These are phyloP conservation scores for Candida sanyaensis DNA, from an alignment of 1,139 yeast species.

Conservation along the genomic window DNA sequence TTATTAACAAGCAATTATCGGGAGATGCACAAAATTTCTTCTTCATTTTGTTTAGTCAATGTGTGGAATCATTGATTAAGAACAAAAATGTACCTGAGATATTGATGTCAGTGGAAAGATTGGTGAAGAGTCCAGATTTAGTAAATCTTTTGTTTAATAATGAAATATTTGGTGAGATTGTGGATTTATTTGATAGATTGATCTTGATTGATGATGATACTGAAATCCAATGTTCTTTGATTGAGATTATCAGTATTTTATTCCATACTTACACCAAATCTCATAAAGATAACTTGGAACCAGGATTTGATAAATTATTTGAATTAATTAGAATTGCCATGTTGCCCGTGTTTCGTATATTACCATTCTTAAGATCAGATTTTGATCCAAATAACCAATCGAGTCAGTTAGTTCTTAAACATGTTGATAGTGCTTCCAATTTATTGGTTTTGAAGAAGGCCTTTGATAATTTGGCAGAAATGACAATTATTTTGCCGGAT, in stretches of 20 bases:
- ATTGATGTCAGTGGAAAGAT: slow-evolving; percentile 54
- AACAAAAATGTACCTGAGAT: slow-evolving; percentile 45
- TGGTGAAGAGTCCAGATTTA: slow-evolving; percentile 59
- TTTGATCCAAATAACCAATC: slow-evolving; percentile 37
- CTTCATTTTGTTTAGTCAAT: slow-evolving; percentile 80
- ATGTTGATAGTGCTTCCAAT: slow-evolving; percentile 37
- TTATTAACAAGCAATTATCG: slow-evolving; percentile 40
- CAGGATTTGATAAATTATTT: slow-evolving; percentile 74
- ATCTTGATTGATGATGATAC: slow-evolving; percentile 58
- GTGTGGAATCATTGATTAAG: slow-evolving; percentile 71
- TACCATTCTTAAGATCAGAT: slow-evolving; percentile 62
- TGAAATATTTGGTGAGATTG: slow-evolving; percentile 70
- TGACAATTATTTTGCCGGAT: slow-evolving; percentile 65
- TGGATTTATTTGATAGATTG: slow-evolving; percentile 75
- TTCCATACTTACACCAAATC: slow-evolving; percentile 35
- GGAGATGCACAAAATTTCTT: slow-evolving; percentile 74
- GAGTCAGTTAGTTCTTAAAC: slow-evolving; percentile 27
- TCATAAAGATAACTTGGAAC: slow-evolving; percentile 40
- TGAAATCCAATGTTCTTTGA: slow-evolving; percentile 52
- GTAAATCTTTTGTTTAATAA: slow-evolving; percentile 65
- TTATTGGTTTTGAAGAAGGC: slow-evolving; percentile 51
- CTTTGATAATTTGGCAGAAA: slow-evolving; percentile 57
- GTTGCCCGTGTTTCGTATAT: slow-evolving; percentile 58
- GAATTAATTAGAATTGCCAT: slow-evolving; percentile 76
- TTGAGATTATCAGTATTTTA: slow-evolving; percentile 56